phyloP scores from a whole-genome alignment of 495 filamentous ascomycete genomes.

The Lasiosphaeria miniovina region DNA sequence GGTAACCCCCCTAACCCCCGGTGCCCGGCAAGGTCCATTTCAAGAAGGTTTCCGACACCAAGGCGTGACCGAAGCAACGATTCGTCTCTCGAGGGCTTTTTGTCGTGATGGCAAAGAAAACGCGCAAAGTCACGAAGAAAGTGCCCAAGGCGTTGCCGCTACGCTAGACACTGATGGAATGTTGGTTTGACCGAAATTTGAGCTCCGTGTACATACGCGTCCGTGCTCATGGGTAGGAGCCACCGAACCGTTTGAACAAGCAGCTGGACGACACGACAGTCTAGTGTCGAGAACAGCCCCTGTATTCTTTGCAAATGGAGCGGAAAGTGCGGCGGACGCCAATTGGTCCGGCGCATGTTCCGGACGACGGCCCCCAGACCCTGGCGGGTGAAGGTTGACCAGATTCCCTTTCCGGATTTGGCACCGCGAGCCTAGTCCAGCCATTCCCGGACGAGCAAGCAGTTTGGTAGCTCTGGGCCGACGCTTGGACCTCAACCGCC shows the following conservation, averaged over 20 bases:
- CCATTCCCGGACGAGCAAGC: no score
- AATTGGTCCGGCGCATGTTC: background rate
- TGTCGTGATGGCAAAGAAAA: background rate
- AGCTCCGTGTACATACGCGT: no score
- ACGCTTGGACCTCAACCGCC: slow-evolving; percentile 1
- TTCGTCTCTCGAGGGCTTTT: background rate
- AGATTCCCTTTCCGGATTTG: background rate
- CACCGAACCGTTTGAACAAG: background rate
- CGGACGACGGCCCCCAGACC: background rate
- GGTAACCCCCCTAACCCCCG: no score
- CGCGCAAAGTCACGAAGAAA: background rate
- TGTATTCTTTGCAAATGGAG: background rate
- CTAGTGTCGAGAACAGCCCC: background rate
- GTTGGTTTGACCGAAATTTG: no score
- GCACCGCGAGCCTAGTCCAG: background rate
- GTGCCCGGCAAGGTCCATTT: background rate
- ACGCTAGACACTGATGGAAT: no score
- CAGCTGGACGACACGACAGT: background rate
- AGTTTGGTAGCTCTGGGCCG: background rate
- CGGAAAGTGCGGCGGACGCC: background rate
- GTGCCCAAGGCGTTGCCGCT: no score
- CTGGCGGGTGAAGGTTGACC: background rate
- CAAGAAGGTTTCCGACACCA: slow-evolving; percentile 1
- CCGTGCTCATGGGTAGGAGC: no score
- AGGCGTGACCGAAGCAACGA: background rate